Conservation (phyloP, 805 yeast genomes). For the Wickerhamomyces canadensis region DNA sequence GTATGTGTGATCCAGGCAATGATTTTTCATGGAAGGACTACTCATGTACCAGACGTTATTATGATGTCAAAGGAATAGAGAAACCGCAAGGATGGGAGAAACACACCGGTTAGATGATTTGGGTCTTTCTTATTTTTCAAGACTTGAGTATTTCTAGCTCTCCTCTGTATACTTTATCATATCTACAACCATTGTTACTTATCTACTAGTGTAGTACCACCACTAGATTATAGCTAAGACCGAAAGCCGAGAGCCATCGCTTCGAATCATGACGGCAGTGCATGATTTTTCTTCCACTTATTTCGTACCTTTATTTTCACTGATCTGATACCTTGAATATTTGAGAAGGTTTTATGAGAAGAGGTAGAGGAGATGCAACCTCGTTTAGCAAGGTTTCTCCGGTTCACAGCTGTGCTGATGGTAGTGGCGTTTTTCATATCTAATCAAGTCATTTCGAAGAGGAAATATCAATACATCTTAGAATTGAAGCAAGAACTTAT, state of each 20-base stretch:
- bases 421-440: conserved; percentile 14
- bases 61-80: conserved; percentile 44
- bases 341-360: too few relatives aligned
- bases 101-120: conserved; percentile 35
- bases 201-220: too few relatives aligned
- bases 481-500: conserved; percentile 14
- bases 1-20: conserved; percentile 63
- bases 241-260: too few relatives aligned
- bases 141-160: too few relatives aligned
- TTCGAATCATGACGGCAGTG: too few relatives aligned
- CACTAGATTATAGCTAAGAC: too few relatives aligned
- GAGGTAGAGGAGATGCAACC: conserved; percentile 10
- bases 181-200: too few relatives aligned
- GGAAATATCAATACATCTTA: conserved; percentile 13
- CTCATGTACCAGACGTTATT: conserved; percentile 65
- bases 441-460: conserved; percentile 15
- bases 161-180: too few relatives aligned
- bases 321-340: too few relatives aligned
- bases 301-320: too few relatives aligned
- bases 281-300: too few relatives aligned
- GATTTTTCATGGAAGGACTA: conserved; percentile 77
- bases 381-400: conserved; percentile 10
- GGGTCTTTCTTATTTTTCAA: too few relatives aligned
- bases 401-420: conserved; percentile 15
- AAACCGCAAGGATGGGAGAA: conserved; percentile 72